phyloP scores from a whole-genome alignment of 2,329 filamentous ascomycete species.

The Zarea fungicola region DNA sequence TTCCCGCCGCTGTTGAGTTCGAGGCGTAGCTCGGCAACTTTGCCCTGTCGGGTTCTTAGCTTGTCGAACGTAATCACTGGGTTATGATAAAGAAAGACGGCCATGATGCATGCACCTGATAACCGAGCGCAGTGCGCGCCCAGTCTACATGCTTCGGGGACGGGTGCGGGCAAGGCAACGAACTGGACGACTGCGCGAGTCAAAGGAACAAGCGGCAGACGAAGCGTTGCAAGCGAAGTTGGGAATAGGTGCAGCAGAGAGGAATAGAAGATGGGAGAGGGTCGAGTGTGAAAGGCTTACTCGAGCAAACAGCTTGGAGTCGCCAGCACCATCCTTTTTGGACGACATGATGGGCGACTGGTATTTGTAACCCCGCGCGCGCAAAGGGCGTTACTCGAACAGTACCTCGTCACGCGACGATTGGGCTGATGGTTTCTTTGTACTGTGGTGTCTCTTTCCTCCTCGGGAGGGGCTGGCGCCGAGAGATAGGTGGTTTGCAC shows the following conservation, averaged over 20 bases:
- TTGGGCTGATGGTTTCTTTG: constrained; percentile 5
- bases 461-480: neutral
- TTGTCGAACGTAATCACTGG: constrained; percentile 40
- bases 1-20: constrained; percentile 92
- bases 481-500: neutral
- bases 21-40: constrained; percentile 92
- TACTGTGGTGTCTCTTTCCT: neutral
- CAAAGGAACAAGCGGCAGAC: neutral
- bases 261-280: neutral
- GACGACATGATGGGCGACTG: constrained; percentile 44
- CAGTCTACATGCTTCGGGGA: neutral
- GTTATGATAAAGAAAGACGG: constrained; percentile 51
- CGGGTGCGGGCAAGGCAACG: neutral
- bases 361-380: constrained; percentile 11
- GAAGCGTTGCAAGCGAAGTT: neutral
- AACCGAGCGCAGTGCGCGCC: neutral
- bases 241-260: constrained; percentile 13
- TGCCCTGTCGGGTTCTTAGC: constrained; percentile 73
- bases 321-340: constrained; percentile 61
- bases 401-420: constrained; percentile 15
- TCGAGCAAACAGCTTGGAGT: constrained; percentile 98
- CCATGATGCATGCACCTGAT: constrained; percentile 17
- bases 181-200: neutral
- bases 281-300: constrained; percentile 48
- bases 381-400: constrained; percentile 2